These are phyloP conservation scores for Yamadazyma spencermartinsiae DNA, from an alignment of 1,139 yeast species.

Conservation along the genomic window DNA sequence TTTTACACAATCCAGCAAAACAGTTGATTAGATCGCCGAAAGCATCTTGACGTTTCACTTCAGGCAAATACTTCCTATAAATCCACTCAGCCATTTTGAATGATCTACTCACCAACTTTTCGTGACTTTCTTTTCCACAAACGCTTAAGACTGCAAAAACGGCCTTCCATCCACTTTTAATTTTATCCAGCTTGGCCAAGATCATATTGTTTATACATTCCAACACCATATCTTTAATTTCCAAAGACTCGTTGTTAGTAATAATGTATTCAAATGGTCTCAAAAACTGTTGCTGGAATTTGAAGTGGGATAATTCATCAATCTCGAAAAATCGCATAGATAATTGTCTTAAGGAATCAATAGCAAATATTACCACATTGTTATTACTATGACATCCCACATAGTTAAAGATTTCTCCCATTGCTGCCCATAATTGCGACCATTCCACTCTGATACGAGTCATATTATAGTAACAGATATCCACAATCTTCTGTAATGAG, in stretches of 20 bases:
- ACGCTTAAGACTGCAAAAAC: conserved; percentile 74
- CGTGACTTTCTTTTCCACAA: conserved; percentile 59
- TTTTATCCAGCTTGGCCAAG: conserved; percentile 67
- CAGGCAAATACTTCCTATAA: conserved; percentile 59
- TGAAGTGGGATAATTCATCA: conserved; percentile 93
- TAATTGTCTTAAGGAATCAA: conserved; percentile 90
- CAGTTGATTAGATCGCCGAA: conserved; percentile 75
- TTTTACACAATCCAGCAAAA: conserved; percentile 79
- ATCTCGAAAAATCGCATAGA: conserved; percentile 90
- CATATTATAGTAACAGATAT: conserved; percentile 97
- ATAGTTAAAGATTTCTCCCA: conserved; percentile 85
- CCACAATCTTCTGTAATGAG: conserved; percentile 92
- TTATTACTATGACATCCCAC: conserved; percentile 81
- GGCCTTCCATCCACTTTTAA: conserved; percentile 94
- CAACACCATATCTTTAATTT: conserved; percentile 85
- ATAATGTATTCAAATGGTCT: conserved; percentile 87
- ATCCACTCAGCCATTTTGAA: conserved; percentile 65
- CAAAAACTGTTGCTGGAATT: conserved; percentile 91
- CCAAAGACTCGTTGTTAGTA: conserved; percentile 61
- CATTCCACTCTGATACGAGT: conserved; percentile 93
- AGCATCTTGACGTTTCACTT: conserved; percentile 71
- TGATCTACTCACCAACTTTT: conserved; percentile 61
- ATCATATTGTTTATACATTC: conserved; percentile 90
- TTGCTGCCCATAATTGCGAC: conserved; percentile 92
- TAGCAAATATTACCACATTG: conserved; percentile 82